Percentiles rank a stretch among this genome's conserved stretches.
phyloP scores from a whole-genome alignment of 1,284 basidiomycete genomes.

The Leccinum subrobustum region DNA sequence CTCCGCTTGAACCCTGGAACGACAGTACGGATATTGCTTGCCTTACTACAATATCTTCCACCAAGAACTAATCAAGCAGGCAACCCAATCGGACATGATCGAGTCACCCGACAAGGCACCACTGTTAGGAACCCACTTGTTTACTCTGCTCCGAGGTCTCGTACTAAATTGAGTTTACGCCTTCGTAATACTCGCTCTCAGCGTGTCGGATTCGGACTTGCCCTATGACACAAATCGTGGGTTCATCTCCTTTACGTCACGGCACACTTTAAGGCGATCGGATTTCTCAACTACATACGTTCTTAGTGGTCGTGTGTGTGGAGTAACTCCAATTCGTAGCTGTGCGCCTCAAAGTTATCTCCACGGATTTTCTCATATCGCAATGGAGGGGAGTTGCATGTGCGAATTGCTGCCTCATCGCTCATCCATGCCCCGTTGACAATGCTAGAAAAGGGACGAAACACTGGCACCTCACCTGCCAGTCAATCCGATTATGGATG shows the following conservation, averaged over 20 bases:
- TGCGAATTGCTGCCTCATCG: neutral
- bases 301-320: neutral
- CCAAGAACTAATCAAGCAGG: neutral
- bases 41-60: neutral
- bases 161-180: neutral
- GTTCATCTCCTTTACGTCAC: neutral
- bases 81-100: neutral
- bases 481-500: neutral
- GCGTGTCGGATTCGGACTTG: neutral
- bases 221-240: neutral
- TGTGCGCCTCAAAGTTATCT: neutral
- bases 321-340: neutral
- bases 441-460: neutral
- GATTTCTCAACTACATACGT: neutral
- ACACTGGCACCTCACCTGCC: neutral
- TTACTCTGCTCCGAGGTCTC: neutral
- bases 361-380: constrained; percentile 10
- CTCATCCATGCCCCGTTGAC: neutral
- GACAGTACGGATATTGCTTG: neutral
- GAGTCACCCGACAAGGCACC: neutral
- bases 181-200: neutral
- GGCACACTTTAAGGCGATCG: neutral
- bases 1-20: neutral
- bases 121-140: neutral
- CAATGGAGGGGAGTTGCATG: neutral